phyloP scores from a whole-genome alignment of 1,284 basidiomycete genomes.

The Microbotryum intermedium region DNA sequence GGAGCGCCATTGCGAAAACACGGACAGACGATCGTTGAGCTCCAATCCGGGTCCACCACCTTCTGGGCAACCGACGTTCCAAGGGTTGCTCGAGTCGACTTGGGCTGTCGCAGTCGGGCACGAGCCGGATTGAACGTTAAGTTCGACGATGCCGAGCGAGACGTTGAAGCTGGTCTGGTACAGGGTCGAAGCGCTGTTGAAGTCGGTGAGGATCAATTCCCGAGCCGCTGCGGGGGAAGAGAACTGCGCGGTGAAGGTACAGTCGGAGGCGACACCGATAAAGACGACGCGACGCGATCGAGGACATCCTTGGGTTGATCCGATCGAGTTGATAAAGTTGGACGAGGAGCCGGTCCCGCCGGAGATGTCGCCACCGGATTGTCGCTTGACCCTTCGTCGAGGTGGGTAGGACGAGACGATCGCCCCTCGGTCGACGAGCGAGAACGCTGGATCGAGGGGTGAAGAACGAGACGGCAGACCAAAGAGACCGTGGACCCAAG shows the following conservation, averaged over 20 bases:
- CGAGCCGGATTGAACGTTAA: conserved; percentile 53
- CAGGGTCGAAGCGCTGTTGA: conserved; percentile 62
- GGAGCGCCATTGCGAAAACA: conserved; percentile 78
- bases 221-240: conserved; percentile 58
- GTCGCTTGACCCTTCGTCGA: conserved; percentile 11
- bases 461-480: conserved; percentile 1
- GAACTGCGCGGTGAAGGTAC: conserved; percentile 56
- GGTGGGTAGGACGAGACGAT: conserved; percentile 3
- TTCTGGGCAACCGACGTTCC: conserved; percentile 45
- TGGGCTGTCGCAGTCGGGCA: conserved; percentile 48
- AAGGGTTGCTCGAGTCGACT: conserved; percentile 37
- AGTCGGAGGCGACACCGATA: conserved; percentile 83
- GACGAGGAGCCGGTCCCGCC: conserved; percentile 36
- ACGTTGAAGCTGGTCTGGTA: conserved; percentile 73
- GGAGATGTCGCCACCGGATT: conserved; percentile 37
- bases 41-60: conserved; percentile 31
- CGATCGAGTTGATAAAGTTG: conserved; percentile 62
- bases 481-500: not conserved
- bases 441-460: not conserved
- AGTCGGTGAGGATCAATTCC: conserved; percentile 63
- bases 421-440: not conserved
- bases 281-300: conserved; percentile 62
- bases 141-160: conserved; percentile 66
- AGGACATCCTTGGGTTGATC: conserved; percentile 61
- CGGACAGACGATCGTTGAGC: conserved; percentile 62